Conservation (phyloP, 2,329 filamentous ascomycete species). For the Paracoccidioides lutzii region DNA sequence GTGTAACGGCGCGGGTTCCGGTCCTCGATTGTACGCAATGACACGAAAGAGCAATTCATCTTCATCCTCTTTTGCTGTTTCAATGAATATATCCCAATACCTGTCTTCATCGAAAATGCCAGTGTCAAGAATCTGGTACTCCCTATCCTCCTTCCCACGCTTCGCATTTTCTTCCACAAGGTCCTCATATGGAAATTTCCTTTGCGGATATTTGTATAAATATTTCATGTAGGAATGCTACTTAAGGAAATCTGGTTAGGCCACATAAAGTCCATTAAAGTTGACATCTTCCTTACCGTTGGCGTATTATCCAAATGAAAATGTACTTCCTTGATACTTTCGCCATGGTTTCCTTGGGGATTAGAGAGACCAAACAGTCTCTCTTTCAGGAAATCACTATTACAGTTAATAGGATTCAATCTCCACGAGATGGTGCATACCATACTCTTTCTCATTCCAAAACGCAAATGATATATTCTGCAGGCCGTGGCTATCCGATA, state of each 20-base stretch:
- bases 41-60: constrained; percentile 89
- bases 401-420: not conserved
- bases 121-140: constrained; percentile 88
- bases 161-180: constrained; percentile 71
- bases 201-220: constrained; percentile 93
- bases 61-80: constrained; percentile 85
- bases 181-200: constrained; percentile 81
- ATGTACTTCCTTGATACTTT: constrained; percentile 92
- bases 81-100: constrained; percentile 96
- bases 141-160: constrained; percentile 61
- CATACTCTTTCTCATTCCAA: constrained; percentile 93
- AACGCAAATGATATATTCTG: constrained; percentile 94
- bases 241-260: constrained; percentile 15
- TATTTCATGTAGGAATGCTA: constrained; percentile 98
- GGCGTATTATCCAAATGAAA: constrained; percentile 95
- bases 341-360: constrained; percentile 91
- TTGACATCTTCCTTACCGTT: constrained; percentile 33
- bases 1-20: constrained; percentile 78
- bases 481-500: constrained; percentile 80
- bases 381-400: constrained; percentile 83
- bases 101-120: constrained; percentile 75
- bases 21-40: constrained; percentile 89
- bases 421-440: constrained; percentile 7
- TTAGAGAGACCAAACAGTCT: constrained; percentile 90
- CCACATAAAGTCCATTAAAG: constrained; percentile 13